Conservation (phyloP, 441 rosid species). For the Gossypium armourianum region DNA sequence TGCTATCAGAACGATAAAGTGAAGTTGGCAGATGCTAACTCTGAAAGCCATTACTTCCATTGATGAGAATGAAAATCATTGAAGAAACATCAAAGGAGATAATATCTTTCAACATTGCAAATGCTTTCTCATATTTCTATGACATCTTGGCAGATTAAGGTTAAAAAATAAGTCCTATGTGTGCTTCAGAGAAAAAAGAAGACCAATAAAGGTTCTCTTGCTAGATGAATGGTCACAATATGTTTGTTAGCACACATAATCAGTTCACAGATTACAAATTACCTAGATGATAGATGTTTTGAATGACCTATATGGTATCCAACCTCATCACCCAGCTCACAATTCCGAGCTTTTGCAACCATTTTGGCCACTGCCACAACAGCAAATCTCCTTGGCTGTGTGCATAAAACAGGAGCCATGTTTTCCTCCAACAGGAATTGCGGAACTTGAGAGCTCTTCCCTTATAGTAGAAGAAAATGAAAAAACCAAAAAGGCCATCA, state of each 20-base stretch:
- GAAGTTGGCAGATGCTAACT: not conserved
- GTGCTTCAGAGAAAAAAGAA: not conserved
- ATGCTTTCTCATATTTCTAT: not conserved
- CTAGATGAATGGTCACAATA: not conserved
- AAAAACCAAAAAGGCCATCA: not conserved
- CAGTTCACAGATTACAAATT: not conserved
- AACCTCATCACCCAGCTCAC: constrained; percentile 72
- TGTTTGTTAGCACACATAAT: not conserved
- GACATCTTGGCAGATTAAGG: not conserved
- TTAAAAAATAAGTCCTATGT: not conserved
- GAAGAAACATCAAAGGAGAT: not conserved
- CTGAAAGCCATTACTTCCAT: not conserved
- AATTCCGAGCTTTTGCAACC: constrained; percentile 75
- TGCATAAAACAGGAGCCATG: constrained; percentile 66
- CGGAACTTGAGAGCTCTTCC: constrained; percentile 94
- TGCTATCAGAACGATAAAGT: not conserved
- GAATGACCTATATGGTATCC: constrained; percentile 91
- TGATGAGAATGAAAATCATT: not conserved
- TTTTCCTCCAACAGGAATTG: constrained; percentile 71
- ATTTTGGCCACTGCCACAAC: constrained; percentile 90
- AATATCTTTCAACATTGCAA: not conserved
- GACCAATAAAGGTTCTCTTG: not conserved
- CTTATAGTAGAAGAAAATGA: constrained; percentile 25
- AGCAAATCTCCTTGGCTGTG: constrained; percentile 92
- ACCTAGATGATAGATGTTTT: constrained; percentile 54